phyloP scores from a whole-genome alignment of 225 moss, liverwort and hornwort genomes.

The Takakia lepidozioides region DNA sequence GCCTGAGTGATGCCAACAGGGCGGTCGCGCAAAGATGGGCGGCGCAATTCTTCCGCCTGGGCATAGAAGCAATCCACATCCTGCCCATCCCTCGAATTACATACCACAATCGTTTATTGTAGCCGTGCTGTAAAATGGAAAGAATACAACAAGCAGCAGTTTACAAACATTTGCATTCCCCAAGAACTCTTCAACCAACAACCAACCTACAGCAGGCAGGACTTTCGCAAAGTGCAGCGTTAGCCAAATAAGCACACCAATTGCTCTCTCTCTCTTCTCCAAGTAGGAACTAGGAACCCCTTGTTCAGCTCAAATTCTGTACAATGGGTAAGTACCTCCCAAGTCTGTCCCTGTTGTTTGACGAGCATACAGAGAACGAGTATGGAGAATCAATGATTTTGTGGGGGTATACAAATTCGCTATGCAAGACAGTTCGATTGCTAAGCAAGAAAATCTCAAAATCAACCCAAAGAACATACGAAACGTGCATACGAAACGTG shows the following conservation, averaged over 20 bases:
- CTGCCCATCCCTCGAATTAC: constrained; percentile 24
- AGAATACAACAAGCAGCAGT: not conserved
- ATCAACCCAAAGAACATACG: not conserved
- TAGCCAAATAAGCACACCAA: not conserved
- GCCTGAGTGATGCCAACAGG: constrained; percentile 65
- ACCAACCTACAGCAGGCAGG: not conserved
- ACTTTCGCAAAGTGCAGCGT: not conserved
- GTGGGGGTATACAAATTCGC: too few species aligned
- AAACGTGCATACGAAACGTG: not conserved
- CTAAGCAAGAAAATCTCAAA: not conserved
- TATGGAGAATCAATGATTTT: too few species aligned
- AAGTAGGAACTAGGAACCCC: too few species aligned
- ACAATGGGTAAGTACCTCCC: too few species aligned
- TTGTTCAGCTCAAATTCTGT: too few species aligned
- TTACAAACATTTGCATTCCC: not conserved
- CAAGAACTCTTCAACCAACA: not conserved
- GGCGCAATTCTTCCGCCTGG: constrained; percentile 50
- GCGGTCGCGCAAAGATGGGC: constrained; percentile 39
- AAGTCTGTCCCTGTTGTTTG: too few species aligned
- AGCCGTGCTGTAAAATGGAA: not conserved
- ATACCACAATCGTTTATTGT: not conserved
- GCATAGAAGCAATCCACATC: constrained; percentile 72
- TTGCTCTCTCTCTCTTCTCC: too few species aligned
- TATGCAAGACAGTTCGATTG: too few species aligned
- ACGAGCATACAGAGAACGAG: not conserved